Evolutionary conservation across 169 alveolate species (phyloP), one percentile per base, ranked within the genome.

Genomic region (Plasmodium vivax): DNA sequence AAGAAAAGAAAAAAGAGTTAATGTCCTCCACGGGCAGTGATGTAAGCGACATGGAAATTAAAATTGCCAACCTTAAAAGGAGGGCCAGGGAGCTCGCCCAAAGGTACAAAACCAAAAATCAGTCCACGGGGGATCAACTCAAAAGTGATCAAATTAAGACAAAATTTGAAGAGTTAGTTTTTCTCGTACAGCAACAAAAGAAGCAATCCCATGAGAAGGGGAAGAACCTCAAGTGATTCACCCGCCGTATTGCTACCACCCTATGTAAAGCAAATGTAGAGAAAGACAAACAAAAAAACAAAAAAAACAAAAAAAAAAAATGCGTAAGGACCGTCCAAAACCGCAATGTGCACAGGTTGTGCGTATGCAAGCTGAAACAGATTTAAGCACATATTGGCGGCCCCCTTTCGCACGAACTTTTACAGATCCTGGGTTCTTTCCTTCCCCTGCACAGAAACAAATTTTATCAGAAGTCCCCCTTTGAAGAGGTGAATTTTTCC

Each of bases 61-160:
- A 82, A 92, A 92, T 92, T 51, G 95, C 95, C 7, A 92, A 92
- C 45, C 82, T 92, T 71, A 92, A 82, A 73, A 92, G 95, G 74
- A 92, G 95, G 79, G 95, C 95, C 41, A 92, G 95, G 56, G 95
- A 92, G 75, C 68, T 92, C 34, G 95, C 95, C 12, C 34, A 82
- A 92, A 75, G 92, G 82, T 92, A 92, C 83, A 92, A 56, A 92
- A n/a, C 92, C 38, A 92, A 83, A 72, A 74, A 92, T 72, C 36
- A 82, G 10, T 10, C 74, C 12, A 51, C 19, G 38, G 80, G 32
- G 56, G 92, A 32, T 82, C 72, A 92, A 32, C 36, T 71, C 6
- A 79, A 81, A 54, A 30, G 19, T 7, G 58, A 34, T 71, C 45
- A 43, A 16, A 75, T 36, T 10, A 83, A 92, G 83, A 41, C 71